Base-by-base conservation (phyloP, 352 stramenopile species). In the Elongisporangium anandrum region DNA sequence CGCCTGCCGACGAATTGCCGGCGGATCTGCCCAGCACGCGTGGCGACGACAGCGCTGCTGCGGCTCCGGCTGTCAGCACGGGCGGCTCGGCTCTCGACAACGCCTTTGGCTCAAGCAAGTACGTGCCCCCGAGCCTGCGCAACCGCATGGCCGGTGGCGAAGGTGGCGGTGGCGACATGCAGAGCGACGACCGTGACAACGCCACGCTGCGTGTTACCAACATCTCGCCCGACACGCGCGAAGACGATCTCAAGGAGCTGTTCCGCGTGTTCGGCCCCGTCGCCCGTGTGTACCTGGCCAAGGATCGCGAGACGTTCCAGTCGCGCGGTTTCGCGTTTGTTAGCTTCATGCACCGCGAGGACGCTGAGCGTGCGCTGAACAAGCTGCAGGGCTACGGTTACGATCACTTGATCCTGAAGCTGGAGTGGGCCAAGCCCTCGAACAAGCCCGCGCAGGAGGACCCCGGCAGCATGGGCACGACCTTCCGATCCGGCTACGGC, bases 321-420 rank as follows among this genome's bases (percentile, higher is more conserved):
- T 98, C 89, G 59, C 81, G 97, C 68, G 97, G 97, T 50, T 99
- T 99, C 77, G 97, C 97, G 21, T 99, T 99, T 65, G 96, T 99
- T 34, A 98, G 90, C 66, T 99, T 99, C 69, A 86, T 98, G 64
- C 94, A 98, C 70, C 86, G 96, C 52, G 88, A 97, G 59, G 96
- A 99, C 77, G 97, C 97, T 1, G 90, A 98, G 68, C 81, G 81
- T 64, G 97, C 97, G 22, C 97, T 99, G 87, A 85, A 98, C 63
- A 97, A 97, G 68, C 79, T 99, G 52, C 85, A 96, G 70, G 97
- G 97, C 53, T 98, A 97, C 80, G 97, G 97, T 54, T 99, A 99
- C 73, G 97, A 99, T 78, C 97, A 99, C 81, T 88, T 99, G 73
- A 99, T 99, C 79, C 85, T 99, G 59, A 99, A 99, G 87, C 85